Evolutionary conservation across 208 protist species (phyloP).

Genomic region (Trypanosoma cruzi): DNA sequence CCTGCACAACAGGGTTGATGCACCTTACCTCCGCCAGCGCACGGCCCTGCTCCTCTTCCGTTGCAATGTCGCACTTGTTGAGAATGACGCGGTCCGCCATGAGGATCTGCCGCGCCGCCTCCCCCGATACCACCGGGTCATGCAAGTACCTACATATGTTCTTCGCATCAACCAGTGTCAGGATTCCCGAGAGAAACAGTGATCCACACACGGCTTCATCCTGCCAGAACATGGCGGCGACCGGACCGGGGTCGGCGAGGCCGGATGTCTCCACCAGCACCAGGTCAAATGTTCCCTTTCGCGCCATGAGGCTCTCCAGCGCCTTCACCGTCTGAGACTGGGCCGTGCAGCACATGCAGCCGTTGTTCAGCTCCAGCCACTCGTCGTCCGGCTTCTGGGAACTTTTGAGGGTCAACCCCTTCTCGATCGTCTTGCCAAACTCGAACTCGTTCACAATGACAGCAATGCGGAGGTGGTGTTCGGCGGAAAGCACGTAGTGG

Average conservation of each 20-base stretch:
- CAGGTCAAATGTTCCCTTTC: slow-evolving; percentile 89
- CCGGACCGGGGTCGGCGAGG: slow-evolving; percentile 92
- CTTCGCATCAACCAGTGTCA: slow-evolving; percentile 89
- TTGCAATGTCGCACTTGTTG: slow-evolving; percentile 95
- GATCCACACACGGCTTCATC: slow-evolving; percentile 82
- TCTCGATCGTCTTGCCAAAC: slow-evolving; percentile 92
- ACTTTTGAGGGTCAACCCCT: slow-evolving; percentile 89
- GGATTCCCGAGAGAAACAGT: slow-evolving; percentile 89
- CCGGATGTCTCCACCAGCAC: slow-evolving; percentile 92
- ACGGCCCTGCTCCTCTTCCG: slow-evolving; percentile 46
- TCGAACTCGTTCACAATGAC: slow-evolving; percentile 96
- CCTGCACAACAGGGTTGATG: slow-evolving; percentile 76
- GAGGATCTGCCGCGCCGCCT: slow-evolving; percentile 90
- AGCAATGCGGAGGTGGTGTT: slow-evolving; percentile 91
- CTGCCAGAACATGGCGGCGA: slow-evolving; percentile 96
- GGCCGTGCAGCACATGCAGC: slow-evolving; percentile 96
- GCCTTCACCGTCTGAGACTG: slow-evolving; percentile 86
- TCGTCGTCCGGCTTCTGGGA: slow-evolving; percentile 94
- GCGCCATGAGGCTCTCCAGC: slow-evolving; percentile 82
- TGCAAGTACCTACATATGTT: slow-evolving; percentile 83
- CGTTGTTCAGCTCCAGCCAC: slow-evolving; percentile 96
- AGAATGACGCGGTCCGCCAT: slow-evolving; percentile 94
- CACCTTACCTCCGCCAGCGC: slow-evolving; percentile 41
- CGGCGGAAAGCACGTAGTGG: slow-evolving; percentile 89
- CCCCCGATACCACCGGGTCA: slow-evolving; percentile 63